A percentile compares a stretch with the other conserved stretches of the same genome.
Conservation (phyloP, 2,329 filamentous ascomycete species). For the Penicillium palitans region DNA sequence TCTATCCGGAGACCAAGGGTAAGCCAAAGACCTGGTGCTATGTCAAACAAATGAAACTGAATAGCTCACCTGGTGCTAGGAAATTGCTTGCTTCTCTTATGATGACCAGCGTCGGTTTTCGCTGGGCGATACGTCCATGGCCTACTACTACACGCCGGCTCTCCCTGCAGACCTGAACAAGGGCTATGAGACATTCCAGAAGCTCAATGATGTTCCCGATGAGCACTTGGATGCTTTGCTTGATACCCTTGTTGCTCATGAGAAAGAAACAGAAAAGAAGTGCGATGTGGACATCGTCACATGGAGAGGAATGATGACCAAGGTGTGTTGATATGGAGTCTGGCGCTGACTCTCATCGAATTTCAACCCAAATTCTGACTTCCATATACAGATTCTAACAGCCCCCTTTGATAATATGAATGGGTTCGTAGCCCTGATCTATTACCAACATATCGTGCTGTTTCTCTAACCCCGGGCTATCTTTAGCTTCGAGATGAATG, state of each 20-base stretch:
- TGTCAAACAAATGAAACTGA: not conserved
- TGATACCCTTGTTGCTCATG: slow-evolving; percentile 70
- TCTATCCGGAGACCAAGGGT: slow-evolving; percentile 75
- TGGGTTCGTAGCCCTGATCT: slow-evolving; percentile 55
- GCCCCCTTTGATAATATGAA: slow-evolving; percentile 79
- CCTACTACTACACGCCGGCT: slow-evolving; percentile 80
- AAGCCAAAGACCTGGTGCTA: slow-evolving; percentile 24
- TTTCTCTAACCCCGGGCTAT: slow-evolving; percentile 2
- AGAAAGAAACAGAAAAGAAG: slow-evolving; percentile 65
- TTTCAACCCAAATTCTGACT: not conserved
- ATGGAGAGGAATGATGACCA: slow-evolving; percentile 99
- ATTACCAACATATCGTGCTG: not conserved
- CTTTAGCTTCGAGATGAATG: slow-evolving; percentile 91
- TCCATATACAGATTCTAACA: slow-evolving; percentile 69
- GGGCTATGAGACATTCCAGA: slow-evolving; percentile 79
- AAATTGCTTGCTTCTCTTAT: slow-evolving; percentile 92
- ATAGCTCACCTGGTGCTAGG: slow-evolving; percentile 52
- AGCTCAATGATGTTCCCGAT: slow-evolving; percentile 78
- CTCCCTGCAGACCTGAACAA: slow-evolving; percentile 72
- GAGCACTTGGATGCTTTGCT: slow-evolving; percentile 86
- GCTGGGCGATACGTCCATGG: slow-evolving; percentile 74
- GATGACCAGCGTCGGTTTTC: slow-evolving; percentile 77
- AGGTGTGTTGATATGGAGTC: slow-evolving; percentile 55
- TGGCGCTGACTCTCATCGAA: not conserved
- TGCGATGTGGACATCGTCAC: slow-evolving; percentile 80